These are phyloP conservation scores for Blastobotrys proliferans DNA, from an alignment of 1,139 yeast genomes.

Conservation along the genomic window DNA sequence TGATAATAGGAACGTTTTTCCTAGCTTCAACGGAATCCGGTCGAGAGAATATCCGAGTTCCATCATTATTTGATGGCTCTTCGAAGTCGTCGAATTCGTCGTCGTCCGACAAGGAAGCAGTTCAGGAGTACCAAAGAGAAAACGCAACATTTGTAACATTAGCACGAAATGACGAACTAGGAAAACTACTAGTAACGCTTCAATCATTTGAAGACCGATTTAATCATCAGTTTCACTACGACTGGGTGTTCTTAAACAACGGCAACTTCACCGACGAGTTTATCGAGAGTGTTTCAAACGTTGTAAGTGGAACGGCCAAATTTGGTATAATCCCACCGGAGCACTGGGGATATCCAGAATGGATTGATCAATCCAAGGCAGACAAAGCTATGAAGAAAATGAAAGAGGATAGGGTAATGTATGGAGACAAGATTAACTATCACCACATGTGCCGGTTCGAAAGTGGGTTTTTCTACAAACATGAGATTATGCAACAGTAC, in stretches of 20 bases:
- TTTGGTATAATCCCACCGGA: constrained; percentile 52
- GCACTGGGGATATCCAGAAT: constrained; percentile 62
- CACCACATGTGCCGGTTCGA: constrained; percentile 79
- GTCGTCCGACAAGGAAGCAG: not conserved
- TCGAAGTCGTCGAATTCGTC: no score
- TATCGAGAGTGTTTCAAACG: constrained; percentile 40
- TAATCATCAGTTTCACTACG: constrained; percentile 68
- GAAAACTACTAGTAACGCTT: constrained; percentile 49
- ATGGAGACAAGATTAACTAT: constrained; percentile 57
- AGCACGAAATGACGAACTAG: constrained; percentile 63
- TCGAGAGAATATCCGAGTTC: no score
- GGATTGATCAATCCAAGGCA: constrained; percentile 40
- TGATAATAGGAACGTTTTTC: no score
- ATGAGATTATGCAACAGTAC: constrained; percentile 53
- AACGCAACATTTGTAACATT: constrained; percentile 73
- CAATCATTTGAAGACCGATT: constrained; percentile 57
- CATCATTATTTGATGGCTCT: no score
- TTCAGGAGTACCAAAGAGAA: constrained; percentile 35
- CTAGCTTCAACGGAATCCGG: no score
- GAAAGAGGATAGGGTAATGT: constrained; percentile 50
- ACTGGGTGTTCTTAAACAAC: constrained; percentile 79
- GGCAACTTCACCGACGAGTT: constrained; percentile 57
- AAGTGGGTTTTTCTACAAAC: constrained; percentile 57
- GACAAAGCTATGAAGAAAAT: constrained; percentile 36
- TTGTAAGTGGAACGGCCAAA: constrained; percentile 49